Base-by-base conservation (phyloP, 345 rosid species). In the Eucalyptus decipiens region DNA sequence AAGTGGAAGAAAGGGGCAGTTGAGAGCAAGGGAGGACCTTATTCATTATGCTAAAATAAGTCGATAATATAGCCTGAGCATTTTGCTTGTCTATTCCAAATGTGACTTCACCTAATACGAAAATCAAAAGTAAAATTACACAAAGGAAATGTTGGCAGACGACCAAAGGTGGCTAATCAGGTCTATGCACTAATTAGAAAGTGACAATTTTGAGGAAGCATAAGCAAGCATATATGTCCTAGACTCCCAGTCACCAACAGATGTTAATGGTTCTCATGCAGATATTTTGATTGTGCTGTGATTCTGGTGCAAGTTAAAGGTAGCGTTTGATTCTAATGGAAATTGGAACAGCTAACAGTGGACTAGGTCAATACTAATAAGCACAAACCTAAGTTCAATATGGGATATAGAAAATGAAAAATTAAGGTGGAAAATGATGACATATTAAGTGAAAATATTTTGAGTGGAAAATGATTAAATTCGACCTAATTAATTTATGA, bases 51-150 rank as follows among this genome's bases (percentile, higher is more conserved):
- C 94, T 92, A 5, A 94, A 91, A 91, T 96, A 95, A 34, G 95
- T 93, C 14, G 96, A 94, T 80, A 90, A 90, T 89, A 94, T 93
- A 24, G 98, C 93, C 90, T 95, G 92, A 23, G 94, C 96, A 89
- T 97, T 95, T 90, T 94, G 91, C 91, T 96, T 96, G 95, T 95
- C 96, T 93, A 95, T 94, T 90, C 93, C 88, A 97, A 90, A 6
- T 97, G 96, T 56, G 97, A 90, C 91, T 95, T 97, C n/a, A 93
- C 98, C 99, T 96, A 62, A 69, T 58, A 88, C 28, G 72, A 88
- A 43, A 37, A 51, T 80, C 60, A 80, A 34, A 88, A 88, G 80
- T 54, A n/a, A 81, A 80, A 80, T 80, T 21, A 80, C 17, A 81
- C 23, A 21, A 81, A 42, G 24, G 28, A 81, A 40, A 19, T 23